These are phyloP conservation scores for Globisporangium canariense DNA, from an alignment of 352 stramenopile genomes.

Conservation along the genomic window DNA sequence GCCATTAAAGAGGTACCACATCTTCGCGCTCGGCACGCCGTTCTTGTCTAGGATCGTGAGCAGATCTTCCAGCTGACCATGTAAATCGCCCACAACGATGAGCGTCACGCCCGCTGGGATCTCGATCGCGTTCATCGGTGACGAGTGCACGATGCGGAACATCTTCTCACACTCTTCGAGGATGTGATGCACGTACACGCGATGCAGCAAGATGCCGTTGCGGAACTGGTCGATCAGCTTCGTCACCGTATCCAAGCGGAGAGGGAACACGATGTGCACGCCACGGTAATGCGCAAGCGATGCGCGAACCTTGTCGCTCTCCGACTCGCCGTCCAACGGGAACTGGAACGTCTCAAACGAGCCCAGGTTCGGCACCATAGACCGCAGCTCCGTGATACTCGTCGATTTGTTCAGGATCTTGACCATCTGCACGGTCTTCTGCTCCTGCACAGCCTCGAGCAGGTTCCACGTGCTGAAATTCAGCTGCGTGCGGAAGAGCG, in stretches of 20 bases:
- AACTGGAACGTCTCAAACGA: slow-evolving; percentile 66
- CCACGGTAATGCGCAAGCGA: slow-evolving; percentile 72
- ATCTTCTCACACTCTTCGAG: slow-evolving; percentile 63
- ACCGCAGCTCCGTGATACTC: slow-evolving; percentile 76
- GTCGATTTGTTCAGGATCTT: slow-evolving; percentile 83
- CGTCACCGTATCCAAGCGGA: slow-evolving; percentile 74
- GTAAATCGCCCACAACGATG: slow-evolving; percentile 91
- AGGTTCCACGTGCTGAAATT: slow-evolving; percentile 88
- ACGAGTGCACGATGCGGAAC: slow-evolving; percentile 40
- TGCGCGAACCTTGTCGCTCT: slow-evolving; percentile 56
- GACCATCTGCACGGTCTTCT: slow-evolving; percentile 82
- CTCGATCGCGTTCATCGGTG: slow-evolving; percentile 70
- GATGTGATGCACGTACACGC: slow-evolving; percentile 73
- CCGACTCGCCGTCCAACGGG: slow-evolving; percentile 37
- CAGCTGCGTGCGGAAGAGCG: slow-evolving; percentile 76
- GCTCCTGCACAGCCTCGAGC: slow-evolving; percentile 76
- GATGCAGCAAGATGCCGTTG: slow-evolving; percentile 77
- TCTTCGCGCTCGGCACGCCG: slow-evolving; percentile 83
- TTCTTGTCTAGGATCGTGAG: slow-evolving; percentile 93
- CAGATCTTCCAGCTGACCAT: slow-evolving; percentile 93
- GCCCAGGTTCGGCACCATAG: slow-evolving; percentile 70
- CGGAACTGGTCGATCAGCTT: slow-evolving; percentile 84
- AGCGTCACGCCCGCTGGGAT: slow-evolving; percentile 81
- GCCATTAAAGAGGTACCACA: slow-evolving; percentile 95
- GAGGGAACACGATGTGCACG: slow-evolving; percentile 65